A percentile compares a stretch with the other conserved stretches of the same genome.
phyloP scores from a whole-genome alignment of 1,284 basidiomycete species.

The Fomes fomentarius region DNA sequence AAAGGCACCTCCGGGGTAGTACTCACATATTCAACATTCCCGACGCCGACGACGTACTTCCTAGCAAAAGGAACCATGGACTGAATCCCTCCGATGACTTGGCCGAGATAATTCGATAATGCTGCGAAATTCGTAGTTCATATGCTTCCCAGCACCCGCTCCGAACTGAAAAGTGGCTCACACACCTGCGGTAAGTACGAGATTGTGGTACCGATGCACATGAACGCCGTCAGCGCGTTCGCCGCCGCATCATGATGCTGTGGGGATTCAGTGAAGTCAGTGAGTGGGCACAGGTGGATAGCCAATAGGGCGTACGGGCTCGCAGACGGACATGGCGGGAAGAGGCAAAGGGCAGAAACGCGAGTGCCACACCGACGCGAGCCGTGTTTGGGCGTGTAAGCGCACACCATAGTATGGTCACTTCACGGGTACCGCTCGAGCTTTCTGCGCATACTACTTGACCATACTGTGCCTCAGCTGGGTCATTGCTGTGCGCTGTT shows the following conservation, averaged over 20 bases:
- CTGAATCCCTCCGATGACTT: slow-evolving; percentile 88
- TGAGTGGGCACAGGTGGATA: not conserved
- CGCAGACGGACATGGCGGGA: slow-evolving; percentile 20
- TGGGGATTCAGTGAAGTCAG: too few relatives aligned
- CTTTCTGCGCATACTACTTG: too few relatives aligned
- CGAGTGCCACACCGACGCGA: slow-evolving; percentile 18
- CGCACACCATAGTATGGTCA: not conserved
- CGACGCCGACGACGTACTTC: slow-evolving; percentile 83
- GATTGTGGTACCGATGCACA: slow-evolving; percentile 81
- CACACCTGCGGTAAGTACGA: slow-evolving; percentile 89
- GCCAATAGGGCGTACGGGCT: slow-evolving; percentile 9
- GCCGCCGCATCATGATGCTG: slow-evolving; percentile 80
- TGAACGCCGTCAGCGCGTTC: slow-evolving; percentile 70
- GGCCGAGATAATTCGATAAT: slow-evolving; percentile 73
- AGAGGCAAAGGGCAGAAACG: slow-evolving; percentile 11
- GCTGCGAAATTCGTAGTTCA: slow-evolving; percentile 48
- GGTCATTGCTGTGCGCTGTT: too few relatives aligned
- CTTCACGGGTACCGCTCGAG: too few relatives aligned
- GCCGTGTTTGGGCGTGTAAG: slow-evolving; percentile 8
- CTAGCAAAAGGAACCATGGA: slow-evolving; percentile 92
- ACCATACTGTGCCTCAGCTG: too few relatives aligned
- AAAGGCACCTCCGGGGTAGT: not conserved
- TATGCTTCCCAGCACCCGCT: too few relatives aligned
- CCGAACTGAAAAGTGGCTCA: slow-evolving; percentile 9
- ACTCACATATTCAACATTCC: slow-evolving; percentile 82